Conservation (phyloP, 495 filamentous ascomycete genomes). For the Neurospora sp. region DNA sequence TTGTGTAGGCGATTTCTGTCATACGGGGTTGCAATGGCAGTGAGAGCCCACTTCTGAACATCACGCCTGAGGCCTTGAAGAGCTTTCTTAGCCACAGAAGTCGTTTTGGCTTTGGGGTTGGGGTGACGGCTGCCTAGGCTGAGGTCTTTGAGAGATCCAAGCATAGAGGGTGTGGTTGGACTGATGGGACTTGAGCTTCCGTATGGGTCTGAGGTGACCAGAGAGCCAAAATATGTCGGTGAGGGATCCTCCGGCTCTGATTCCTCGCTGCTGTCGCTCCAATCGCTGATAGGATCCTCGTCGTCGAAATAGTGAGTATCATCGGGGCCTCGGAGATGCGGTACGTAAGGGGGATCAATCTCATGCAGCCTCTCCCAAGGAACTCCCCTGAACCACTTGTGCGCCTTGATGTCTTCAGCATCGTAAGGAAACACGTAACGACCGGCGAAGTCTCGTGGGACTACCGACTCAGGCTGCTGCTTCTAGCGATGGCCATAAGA, state of each 20-base stretch:
- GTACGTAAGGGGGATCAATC: slow-evolving; percentile 65
- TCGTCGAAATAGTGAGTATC: slow-evolving; percentile 90
- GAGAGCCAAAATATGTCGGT: neutral
- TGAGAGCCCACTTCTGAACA: slow-evolving; percentile 29
- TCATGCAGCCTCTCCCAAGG: slow-evolving; percentile 60
- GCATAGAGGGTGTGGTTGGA: neutral
- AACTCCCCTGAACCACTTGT: slow-evolving; percentile 61
- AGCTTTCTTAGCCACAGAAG: neutral
- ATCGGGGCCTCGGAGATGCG: slow-evolving; percentile 55
- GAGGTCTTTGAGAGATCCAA: neutral
- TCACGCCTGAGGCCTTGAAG: slow-evolving; percentile 25
- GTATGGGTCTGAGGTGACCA: neutral
- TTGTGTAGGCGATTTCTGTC: slow-evolving; percentile 32
- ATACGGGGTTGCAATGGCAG: slow-evolving; percentile 32
- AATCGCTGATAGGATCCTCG: slow-evolving; percentile 54
- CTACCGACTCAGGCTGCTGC: slow-evolving; percentile 10
- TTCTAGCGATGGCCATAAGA: slow-evolving; percentile 4
- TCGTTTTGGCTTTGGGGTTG: neutral
- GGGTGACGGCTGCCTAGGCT: neutral
- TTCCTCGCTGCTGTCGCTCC: slow-evolving; percentile 30
- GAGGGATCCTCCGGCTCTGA: slow-evolving; percentile 25
- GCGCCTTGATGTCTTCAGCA: slow-evolving; percentile 67
- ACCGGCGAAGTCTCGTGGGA: slow-evolving; percentile 24
- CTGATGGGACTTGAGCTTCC: neutral
- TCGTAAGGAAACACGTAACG: slow-evolving; percentile 69